A percentile compares a stretch with the other conserved stretches of the same genome.
Evolutionary conservation across 345 rosid species (phyloP).

Genomic region (Geranium brycei): DNA sequence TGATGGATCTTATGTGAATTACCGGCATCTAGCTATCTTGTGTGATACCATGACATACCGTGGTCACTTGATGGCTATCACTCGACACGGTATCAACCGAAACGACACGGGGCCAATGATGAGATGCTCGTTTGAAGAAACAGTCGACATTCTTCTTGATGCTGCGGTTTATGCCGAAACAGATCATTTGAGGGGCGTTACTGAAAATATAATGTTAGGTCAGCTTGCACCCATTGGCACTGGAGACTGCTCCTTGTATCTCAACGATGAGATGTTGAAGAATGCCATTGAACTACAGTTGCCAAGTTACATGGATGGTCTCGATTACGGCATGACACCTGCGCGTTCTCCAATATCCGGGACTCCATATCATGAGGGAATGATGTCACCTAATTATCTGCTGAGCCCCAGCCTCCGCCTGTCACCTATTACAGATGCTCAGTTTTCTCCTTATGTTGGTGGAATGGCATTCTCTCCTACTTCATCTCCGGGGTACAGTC

Average conservation of each 20-base stretch:
- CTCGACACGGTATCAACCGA: conserved; percentile 93
- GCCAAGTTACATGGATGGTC: conserved; percentile 89
- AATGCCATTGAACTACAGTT: conserved; percentile 95
- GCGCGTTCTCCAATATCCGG: conserved; percentile 75
- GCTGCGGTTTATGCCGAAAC: conserved; percentile 94
- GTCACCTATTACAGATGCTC: conserved; percentile 74
- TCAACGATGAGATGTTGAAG: conserved; percentile 94
- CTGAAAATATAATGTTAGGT: conserved; percentile 94
- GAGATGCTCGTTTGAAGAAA: conserved; percentile 98
- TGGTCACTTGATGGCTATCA: conserved; percentile 95
- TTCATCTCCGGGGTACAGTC: conserved; percentile 74
- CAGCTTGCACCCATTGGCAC: conserved; percentile 98
- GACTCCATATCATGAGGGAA: conserved; percentile 91
- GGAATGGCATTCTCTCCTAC: conserved; percentile 84
- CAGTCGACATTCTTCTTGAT: conserved; percentile 93
- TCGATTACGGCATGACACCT: conserved; percentile 87
- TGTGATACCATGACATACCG: conserved; percentile 99
- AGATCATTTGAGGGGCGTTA: conserved; percentile 75
- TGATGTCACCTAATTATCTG: conserved; percentile 89
- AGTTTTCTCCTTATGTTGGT: conserved; percentile 89
- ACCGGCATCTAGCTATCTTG: conserved; percentile 86
- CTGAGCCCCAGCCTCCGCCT: conserved; percentile 67
- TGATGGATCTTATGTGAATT: conserved; percentile 95
- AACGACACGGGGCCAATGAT: conserved; percentile 96
- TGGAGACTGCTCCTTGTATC: conserved; percentile 73